Conservation (phyloP, 2,329 filamentous ascomycete species). For the Plectosphaerella cucumerina region DNA sequence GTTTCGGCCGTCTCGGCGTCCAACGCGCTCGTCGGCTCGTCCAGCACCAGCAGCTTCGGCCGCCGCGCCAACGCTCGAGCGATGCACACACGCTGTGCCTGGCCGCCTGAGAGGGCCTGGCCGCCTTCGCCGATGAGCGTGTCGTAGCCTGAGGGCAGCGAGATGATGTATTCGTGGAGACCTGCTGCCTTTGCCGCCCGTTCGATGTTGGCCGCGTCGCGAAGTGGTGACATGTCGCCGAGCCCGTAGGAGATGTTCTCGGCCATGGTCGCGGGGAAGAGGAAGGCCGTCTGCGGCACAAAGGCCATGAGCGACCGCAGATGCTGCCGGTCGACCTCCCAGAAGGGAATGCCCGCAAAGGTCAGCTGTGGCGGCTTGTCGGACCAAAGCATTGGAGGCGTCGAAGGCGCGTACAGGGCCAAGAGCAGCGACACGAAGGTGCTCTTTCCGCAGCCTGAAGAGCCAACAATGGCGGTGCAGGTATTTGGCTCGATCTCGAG, state of each 20-base stretch:
- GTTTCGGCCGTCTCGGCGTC: constrained; percentile 64
- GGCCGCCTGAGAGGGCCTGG: constrained; percentile 70
- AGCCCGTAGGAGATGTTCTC: constrained; percentile 84
- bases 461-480: constrained; percentile 74
- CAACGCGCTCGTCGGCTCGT: constrained; percentile 81
- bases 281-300: constrained; percentile 65
- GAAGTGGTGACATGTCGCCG: constrained; percentile 45
- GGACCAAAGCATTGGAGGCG: background rate
- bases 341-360: constrained; percentile 55
- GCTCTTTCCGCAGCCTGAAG: constrained; percentile 87
- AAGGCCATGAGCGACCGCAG: constrained; percentile 61
- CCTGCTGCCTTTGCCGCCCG: constrained; percentile 54
- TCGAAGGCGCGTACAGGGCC: constrained; percentile 56
- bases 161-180: constrained; percentile 72
- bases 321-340: constrained; percentile 52
- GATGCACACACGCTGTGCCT: constrained; percentile 77
- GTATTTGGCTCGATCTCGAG: constrained; percentile 59
- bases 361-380: constrained; percentile 36
- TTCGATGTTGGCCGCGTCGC: constrained; percentile 38
- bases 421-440: constrained; percentile 74
- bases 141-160: constrained; percentile 54
- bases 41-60: constrained; percentile 72
- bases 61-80: constrained; percentile 70
- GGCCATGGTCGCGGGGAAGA: constrained; percentile 74
- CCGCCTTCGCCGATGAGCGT: constrained; percentile 77